Percentiles rank a stretch among this genome's conserved stretches.
These are phyloP conservation scores for Annulohypoxylon nitens DNA, from an alignment of 495 filamentous ascomycete genomes.

Conservation along the genomic window DNA sequence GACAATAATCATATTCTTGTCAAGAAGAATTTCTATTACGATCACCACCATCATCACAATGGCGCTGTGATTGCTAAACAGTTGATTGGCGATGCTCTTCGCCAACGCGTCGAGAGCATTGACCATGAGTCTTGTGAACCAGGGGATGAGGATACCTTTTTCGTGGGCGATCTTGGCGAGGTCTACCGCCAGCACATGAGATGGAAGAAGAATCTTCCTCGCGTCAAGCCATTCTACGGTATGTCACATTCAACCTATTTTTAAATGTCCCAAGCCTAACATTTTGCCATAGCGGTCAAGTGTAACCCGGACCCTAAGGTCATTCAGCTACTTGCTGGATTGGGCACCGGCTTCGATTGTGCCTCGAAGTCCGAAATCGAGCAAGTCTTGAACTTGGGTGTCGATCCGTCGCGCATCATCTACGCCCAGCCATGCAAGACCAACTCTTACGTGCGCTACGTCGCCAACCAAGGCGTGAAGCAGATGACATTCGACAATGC, in stretches of 20 bases:
- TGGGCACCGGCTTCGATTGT: constrained; percentile 98
- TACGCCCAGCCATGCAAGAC: constrained; percentile 99
- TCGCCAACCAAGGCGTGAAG: constrained; percentile 84
- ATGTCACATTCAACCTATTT: constrained; percentile 49
- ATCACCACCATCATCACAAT: constrained; percentile 53
- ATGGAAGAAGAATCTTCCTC: constrained; percentile 94
- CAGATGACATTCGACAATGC: constrained; percentile 99
- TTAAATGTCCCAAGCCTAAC: constrained; percentile 46
- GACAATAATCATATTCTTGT: constrained; percentile 62
- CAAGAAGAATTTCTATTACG: constrained; percentile 57
- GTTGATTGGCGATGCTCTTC: constrained; percentile 83
- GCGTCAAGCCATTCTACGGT: constrained; percentile 98
- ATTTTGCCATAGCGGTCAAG: constrained; percentile 80
- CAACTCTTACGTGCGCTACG: constrained; percentile 94
- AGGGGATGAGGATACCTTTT: constrained; percentile 96
- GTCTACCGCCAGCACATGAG: constrained; percentile 98
- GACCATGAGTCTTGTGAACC: constrained; percentile 87
- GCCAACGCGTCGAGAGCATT: constrained; percentile 81
- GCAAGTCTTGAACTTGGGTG: constrained; percentile 82
- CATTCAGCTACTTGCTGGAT: constrained; percentile 83
- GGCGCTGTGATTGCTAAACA: constrained; percentile 61
- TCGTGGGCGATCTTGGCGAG: constrained; percentile 97
- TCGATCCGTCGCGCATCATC: constrained; percentile 94
- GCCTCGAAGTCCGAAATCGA: constrained; percentile 98
- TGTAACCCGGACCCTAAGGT: constrained; percentile 96